Percentiles rank a stretch among this genome's conserved stretches.
Conservation (phyloP, 306 rosid genomes). For the Erythrophleum fordii region DNA sequence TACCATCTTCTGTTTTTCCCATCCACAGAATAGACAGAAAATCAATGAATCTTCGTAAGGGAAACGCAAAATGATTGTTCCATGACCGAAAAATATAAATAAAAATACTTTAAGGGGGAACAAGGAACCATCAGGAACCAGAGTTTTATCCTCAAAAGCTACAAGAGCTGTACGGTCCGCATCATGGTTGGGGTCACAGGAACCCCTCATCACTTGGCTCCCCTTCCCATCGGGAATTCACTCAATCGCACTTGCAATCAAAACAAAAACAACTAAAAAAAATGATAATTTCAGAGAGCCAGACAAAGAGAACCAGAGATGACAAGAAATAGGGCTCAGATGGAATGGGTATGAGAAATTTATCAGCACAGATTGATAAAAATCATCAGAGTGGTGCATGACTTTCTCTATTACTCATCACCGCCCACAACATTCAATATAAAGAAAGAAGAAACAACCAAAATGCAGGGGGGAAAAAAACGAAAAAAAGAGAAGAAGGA, state of each 20-base stretch:
- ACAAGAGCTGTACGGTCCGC: constrained; percentile 84
- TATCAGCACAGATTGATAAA: constrained; percentile 68
- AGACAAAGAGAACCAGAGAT: constrained; percentile 15
- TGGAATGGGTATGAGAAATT: constrained; percentile 69
- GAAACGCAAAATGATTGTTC: background rate
- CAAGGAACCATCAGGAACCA: constrained; percentile 87
- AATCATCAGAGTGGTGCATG: constrained; percentile 96
- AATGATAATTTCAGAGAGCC: too few species aligned
- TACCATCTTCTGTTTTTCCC: too few species aligned
- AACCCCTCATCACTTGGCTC: constrained; percentile 79
- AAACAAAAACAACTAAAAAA: background rate
- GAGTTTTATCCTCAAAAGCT: constrained; percentile 71
- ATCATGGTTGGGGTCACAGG: constrained; percentile 66
- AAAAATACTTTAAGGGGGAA: background rate
- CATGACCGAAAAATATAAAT: background rate
- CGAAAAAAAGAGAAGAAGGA: background rate
- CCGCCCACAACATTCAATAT: constrained; percentile 19
- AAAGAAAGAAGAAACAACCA: background rate
- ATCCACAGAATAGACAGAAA: too few species aligned
- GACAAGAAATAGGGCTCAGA: constrained; percentile 47
- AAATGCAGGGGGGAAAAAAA: rapidly evolving
- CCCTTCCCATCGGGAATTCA: background rate
- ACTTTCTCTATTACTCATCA: constrained; percentile 73
- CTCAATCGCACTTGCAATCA: background rate
- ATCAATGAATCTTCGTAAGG: background rate